Percentiles rank a stretch among this genome's conserved stretches.
phyloP scores from a whole-genome alignment of 2,329 filamentous ascomycete species.

The Xylaria sp. region DNA sequence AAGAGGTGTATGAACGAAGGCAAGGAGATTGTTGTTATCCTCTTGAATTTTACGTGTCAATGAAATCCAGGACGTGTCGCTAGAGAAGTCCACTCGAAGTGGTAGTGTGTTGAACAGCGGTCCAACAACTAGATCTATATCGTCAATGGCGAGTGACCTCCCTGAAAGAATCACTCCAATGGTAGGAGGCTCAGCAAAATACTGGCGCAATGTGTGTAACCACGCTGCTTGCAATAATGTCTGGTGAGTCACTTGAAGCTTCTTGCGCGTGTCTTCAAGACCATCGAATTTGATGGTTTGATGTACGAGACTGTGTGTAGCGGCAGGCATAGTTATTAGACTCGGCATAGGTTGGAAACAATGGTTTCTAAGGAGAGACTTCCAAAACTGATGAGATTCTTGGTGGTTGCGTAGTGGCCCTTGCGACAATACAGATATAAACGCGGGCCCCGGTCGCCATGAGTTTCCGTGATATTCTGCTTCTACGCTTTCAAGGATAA shows the following conservation, averaged over 20 bases:
- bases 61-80: constrained; percentile 65
- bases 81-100: constrained; percentile 64
- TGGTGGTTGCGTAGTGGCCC: constrained; percentile 71
- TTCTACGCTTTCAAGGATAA: constrained; percentile 71
- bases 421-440: constrained; percentile 73
- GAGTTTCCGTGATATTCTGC: constrained; percentile 58
- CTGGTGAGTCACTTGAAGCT: constrained; percentile 79
- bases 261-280: constrained; percentile 65
- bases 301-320: constrained; percentile 41
- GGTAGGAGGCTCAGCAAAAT: constrained; percentile 60
- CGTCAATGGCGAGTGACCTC: constrained; percentile 74
- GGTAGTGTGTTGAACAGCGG: constrained; percentile 93
- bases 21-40: constrained; percentile 74
- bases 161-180: constrained; percentile 85
- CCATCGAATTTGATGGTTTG: constrained; percentile 53
- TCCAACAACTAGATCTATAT: constrained; percentile 75
- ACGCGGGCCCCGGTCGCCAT: constrained; percentile 60
- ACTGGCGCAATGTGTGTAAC: constrained; percentile 69
- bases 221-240: constrained; percentile 81
- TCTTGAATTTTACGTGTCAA: constrained; percentile 74
- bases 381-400: constrained; percentile 72
- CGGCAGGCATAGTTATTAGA: constrained; percentile 20
- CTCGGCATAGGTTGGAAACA: constrained; percentile 41
- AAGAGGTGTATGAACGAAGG: constrained; percentile 82
- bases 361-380: constrained; percentile 60